These are phyloP conservation scores for Chaetothyriales sp. DNA, from an alignment of 2,329 filamentous ascomycete genomes.

Conservation along the genomic window DNA sequence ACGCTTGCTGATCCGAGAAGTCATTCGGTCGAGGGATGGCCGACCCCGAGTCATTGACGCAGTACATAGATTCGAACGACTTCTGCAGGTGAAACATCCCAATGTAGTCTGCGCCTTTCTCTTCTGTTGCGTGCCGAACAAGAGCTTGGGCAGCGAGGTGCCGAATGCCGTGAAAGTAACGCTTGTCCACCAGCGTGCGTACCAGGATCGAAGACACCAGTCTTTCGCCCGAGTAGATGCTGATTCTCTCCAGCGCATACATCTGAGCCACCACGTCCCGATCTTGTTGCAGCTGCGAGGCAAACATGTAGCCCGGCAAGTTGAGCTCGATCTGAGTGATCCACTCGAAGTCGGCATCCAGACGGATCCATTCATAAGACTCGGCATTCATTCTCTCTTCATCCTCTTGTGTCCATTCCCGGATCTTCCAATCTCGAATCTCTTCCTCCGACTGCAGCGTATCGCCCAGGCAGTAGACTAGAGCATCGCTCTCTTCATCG, in stretches of 20 bases:
- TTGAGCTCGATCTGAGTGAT: slow-evolving; percentile 65
- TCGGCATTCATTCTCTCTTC: slow-evolving; percentile 88
- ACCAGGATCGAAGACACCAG: slow-evolving; percentile 81
- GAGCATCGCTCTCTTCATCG: slow-evolving; percentile 61
- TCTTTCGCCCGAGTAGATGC: slow-evolving; percentile 53
- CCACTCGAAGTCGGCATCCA: slow-evolving; percentile 98
- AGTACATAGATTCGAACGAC: slow-evolving; percentile 79
- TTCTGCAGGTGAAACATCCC: slow-evolving; percentile 74
- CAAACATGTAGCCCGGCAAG: slow-evolving; percentile 93
- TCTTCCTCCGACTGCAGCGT: slow-evolving; percentile 75
- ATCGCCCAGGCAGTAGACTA: slow-evolving; percentile 85
- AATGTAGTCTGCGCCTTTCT: slow-evolving; percentile 47
- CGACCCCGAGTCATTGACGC: slow-evolving; percentile 50
- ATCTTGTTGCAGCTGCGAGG: slow-evolving; percentile 93
- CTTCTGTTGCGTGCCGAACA: slow-evolving; percentile 53
- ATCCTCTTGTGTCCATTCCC: slow-evolving; percentile 79
- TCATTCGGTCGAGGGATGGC: slow-evolving; percentile 78
- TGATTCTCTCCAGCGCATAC: slow-evolving; percentile 61
- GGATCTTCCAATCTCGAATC: slow-evolving; percentile 65
- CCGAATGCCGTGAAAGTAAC: slow-evolving; percentile 89
- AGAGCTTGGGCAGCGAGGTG: slow-evolving; percentile 70
- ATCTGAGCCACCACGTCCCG: slow-evolving; percentile 83
- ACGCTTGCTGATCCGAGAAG: slow-evolving; percentile 74
- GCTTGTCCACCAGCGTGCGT: slow-evolving; percentile 75
- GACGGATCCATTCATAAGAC: slow-evolving; percentile 95